Evolutionary conservation across 1,284 basidiomycete genomes (phyloP), one percentile per base, ranked within the genome.

Genomic region (Malassezia sympodialis): DNA sequence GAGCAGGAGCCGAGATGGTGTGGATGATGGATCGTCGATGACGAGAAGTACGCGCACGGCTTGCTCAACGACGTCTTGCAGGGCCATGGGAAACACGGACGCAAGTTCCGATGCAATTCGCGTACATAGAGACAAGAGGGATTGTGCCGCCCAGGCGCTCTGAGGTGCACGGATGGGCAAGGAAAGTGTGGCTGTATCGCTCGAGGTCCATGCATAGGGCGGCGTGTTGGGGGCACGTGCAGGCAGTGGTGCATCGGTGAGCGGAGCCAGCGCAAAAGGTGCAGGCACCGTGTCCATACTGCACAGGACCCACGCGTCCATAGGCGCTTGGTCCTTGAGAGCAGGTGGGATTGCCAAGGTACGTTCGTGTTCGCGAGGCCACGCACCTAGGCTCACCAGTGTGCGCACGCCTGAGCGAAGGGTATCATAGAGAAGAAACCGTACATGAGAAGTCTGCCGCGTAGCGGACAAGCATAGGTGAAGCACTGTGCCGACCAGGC

Each of bases 341-440:
- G 24, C n/a, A 11, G 24, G 24, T 43, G 41, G 41, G 24, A 43
- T 27, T 5, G 41, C 23, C 23, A 43, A 12, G 14, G 41, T 6
- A 27, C 27, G 41, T 11, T 27, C 27, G 6, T 43, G 21, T 8
- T 39, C 37, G 8, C 37, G 3, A 19, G 37, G 37, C 41, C 41
- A 43, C n/a, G 23, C 27, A 24, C 27, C 27, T 8, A 26, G 12
- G 31, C 21, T 35, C 24, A 26, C 46, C 8, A 56, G 30, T 12
- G 24, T 23, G 14, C 27, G 41, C 17, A 37, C 30, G 8, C 49
- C 54, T 30, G 21, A 14, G 11, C 49, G 48, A 1, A 56, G n/a
- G 15, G 54, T 49, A 42, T 56, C 54, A 34, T 46, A 56, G 12
- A 56, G 39, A 8, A 51, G n/a, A 23, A 35, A 56, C 11, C 54